phyloP scores from a whole-genome alignment of 768 basidiomycete genomes.

The Scleroderma citrinum region DNA sequence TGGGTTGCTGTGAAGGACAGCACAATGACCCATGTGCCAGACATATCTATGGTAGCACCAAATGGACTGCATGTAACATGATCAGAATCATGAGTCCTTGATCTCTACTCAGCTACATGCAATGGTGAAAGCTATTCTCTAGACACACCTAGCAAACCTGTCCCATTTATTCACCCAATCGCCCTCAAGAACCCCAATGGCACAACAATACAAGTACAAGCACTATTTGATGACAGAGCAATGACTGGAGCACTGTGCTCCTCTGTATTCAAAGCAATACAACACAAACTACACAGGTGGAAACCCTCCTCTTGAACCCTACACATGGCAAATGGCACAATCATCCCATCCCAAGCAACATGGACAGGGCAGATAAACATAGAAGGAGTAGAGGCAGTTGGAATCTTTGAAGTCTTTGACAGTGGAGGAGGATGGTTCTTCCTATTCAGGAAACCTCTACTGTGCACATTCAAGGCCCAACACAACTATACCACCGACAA shows the following conservation, averaged over 20 bases:
- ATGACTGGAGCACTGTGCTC: background rate
- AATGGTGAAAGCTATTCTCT: no score
- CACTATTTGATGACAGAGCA: background rate
- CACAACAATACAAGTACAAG: background rate
- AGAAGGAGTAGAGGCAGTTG: background rate
- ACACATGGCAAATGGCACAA: background rate
- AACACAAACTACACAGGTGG: background rate
- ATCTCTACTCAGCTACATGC: no score
- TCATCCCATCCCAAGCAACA: background rate
- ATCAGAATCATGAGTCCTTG: no score
- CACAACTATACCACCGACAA: conserved; percentile 17
- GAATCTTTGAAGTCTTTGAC: background rate
- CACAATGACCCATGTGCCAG: no score
- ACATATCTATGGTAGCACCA: no score
- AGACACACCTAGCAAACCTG: no score
- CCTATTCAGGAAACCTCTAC: conserved; percentile 24
- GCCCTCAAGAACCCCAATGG: background rate
- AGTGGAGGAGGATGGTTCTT: conserved; percentile 18
- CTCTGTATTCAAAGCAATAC: background rate
- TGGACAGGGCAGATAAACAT: background rate
- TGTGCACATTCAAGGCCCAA: conserved; percentile 14
- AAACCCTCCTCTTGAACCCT: background rate
- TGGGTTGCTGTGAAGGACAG: no score
- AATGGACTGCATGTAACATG: no score
- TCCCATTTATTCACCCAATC: no score